Conservation (phyloP, 2,329 filamentous ascomycete genomes). For the Pseudocercospora fuligena region DNA sequence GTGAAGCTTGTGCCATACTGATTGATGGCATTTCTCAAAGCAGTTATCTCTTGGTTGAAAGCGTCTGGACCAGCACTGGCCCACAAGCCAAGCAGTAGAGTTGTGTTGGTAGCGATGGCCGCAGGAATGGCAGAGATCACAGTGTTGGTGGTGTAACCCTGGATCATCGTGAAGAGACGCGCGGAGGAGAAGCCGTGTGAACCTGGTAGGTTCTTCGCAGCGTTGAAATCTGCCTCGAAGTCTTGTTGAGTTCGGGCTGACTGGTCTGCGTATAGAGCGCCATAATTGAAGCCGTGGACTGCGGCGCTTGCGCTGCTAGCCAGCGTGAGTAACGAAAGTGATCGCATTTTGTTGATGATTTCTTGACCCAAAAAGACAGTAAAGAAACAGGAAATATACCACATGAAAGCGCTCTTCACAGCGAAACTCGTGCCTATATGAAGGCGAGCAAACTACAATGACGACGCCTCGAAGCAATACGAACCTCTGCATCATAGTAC, state of each 20-base stretch:
- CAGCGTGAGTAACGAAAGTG: slow-evolving; percentile 16
- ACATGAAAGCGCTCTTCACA: not conserved
- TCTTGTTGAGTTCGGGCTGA: slow-evolving; percentile 64
- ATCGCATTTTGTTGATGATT: slow-evolving; percentile 10
- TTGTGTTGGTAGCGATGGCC: slow-evolving; percentile 78
- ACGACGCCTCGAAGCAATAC: slow-evolving; percentile 1
- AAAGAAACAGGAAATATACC: not conserved
- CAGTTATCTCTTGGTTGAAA: slow-evolving; percentile 75
- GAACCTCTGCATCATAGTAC: slow-evolving; percentile 7
- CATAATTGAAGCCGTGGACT: slow-evolving; percentile 74
- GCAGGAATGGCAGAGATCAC: slow-evolving; percentile 76
- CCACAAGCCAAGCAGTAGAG: slow-evolving; percentile 83
- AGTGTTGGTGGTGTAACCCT: slow-evolving; percentile 62
- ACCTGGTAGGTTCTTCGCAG: slow-evolving; percentile 66
- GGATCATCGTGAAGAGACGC: slow-evolving; percentile 70
- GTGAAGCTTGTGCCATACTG: slow-evolving; percentile 71
- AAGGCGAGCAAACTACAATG: not conserved
- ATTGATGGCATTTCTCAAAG: slow-evolving; percentile 70
- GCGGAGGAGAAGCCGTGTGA: slow-evolving; percentile 46
- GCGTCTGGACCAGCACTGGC: slow-evolving; percentile 49
- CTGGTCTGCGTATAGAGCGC: slow-evolving; percentile 64
- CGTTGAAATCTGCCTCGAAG: slow-evolving; percentile 72
- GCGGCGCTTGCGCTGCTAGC: slow-evolving; percentile 43
- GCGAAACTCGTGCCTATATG: not conserved
- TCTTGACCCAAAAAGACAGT: not conserved